A percentile compares a stretch with the other conserved stretches of the same genome.
These are phyloP conservation scores for Boletellus ananiceps DNA, from an alignment of 768 basidiomycete genomes.

Conservation along the genomic window DNA sequence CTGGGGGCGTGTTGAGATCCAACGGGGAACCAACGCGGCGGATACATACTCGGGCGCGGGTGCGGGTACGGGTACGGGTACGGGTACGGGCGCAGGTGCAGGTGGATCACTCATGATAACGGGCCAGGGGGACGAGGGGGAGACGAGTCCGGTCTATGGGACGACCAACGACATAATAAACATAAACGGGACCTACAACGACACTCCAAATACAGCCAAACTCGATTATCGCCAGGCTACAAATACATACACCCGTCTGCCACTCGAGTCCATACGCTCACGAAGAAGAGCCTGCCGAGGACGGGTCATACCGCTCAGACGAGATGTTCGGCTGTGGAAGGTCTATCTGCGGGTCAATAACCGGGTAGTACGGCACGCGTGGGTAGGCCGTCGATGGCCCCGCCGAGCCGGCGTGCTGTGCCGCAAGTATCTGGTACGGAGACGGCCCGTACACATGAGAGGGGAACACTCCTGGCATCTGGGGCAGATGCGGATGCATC, in stretches of 20 bases:
- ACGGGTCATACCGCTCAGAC: conserved; percentile 31
- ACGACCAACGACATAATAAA: not conserved
- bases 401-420: conserved; percentile 23
- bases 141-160: too few species aligned
- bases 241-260: conserved; percentile 4
- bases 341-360: conserved; percentile 38
- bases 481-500: conserved; percentile 16
- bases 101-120: conserved; percentile 29
- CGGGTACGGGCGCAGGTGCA: not conserved
- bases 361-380: conserved; percentile 34
- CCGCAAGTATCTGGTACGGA: conserved; percentile 26
- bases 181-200: not conserved
- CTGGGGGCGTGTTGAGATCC: conserved; percentile 14
- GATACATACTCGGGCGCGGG: conserved; percentile 15
- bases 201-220: conserved; percentile 26
- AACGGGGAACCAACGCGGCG: not conserved
- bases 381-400: conserved; percentile 25
- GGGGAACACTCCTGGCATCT: conserved; percentile 18
- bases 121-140: conserved; percentile 5
- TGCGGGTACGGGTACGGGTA: not conserved
- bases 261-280: conserved; percentile 13
- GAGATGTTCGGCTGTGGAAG: conserved; percentile 30
- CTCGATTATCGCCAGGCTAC: conserved; percentile 1
- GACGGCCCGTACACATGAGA: conserved; percentile 26
- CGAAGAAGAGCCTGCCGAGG: conserved; percentile 8